These are phyloP conservation scores for Chaetomium strumarium DNA, from an alignment of 2,329 filamentous ascomycete species.

Conservation along the genomic window DNA sequence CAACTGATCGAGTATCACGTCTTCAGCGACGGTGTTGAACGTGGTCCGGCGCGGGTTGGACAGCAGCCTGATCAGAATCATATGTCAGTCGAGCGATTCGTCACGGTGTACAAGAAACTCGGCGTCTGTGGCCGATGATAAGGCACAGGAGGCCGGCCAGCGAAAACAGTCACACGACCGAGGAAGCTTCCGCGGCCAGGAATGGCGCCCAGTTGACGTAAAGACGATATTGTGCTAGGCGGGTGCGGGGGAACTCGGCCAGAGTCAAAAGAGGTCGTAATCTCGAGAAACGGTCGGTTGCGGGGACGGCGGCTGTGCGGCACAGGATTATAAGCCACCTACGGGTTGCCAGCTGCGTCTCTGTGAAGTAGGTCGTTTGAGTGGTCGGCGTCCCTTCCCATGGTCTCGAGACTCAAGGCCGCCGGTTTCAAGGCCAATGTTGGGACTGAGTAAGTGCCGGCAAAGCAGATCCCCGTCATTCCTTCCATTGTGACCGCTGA, in stretches of 20 bases:
- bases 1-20: constrained; percentile 7
- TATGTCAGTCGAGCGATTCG: constrained; percentile 26
- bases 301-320: constrained; percentile 18
- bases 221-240: background rate
- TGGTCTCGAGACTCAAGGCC: constrained; percentile 15
- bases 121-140: constrained; percentile 12
- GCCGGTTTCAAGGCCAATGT: constrained; percentile 22
- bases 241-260: constrained; percentile 11
- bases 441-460: constrained; percentile 13
- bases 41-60: constrained; percentile 24
- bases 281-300: constrained; percentile 7
- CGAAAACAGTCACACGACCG: constrained; percentile 5
- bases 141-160: constrained; percentile 10
- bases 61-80: constrained; percentile 27
- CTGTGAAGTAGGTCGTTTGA: constrained; percentile 14
- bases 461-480: constrained; percentile 7
- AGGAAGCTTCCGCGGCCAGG: background rate
- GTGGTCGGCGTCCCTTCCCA: constrained; percentile 10
- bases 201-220: background rate
- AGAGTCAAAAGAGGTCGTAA: constrained; percentile 12
- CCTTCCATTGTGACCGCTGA: constrained; percentile 4
- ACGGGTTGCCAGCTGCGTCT: constrained; percentile 10
- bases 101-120: constrained; percentile 17
- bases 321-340: constrained; percentile 20
- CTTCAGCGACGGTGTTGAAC: constrained; percentile 10